These are phyloP conservation scores for Fusarium dimerum DNA, from an alignment of 2,329 filamentous ascomycete species.

Conservation along the genomic window DNA sequence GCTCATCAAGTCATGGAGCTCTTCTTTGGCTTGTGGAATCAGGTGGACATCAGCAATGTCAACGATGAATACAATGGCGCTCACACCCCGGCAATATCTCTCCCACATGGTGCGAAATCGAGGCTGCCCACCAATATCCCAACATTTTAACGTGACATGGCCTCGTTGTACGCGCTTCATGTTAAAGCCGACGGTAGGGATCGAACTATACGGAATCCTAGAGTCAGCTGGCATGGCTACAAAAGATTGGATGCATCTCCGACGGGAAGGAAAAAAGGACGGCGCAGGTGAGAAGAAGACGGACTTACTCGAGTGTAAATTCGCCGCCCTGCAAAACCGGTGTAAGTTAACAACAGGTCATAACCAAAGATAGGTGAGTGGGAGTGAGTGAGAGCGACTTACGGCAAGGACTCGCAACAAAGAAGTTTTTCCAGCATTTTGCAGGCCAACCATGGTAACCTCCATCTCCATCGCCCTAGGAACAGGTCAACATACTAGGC, in stretches of 20 bases:
- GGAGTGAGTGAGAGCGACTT: slow-evolving; percentile 45
- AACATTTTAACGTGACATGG: slow-evolving; percentile 98
- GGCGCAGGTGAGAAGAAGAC: slow-evolving; percentile 18
- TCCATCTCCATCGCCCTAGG: slow-evolving; percentile 98
- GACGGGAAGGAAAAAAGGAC: slow-evolving; percentile 1
- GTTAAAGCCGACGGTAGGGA: slow-evolving; percentile 98
- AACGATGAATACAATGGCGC: slow-evolving; percentile 97
- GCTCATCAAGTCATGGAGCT: slow-evolving; percentile 85
- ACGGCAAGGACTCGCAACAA: slow-evolving; percentile 92
- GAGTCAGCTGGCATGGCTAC: slow-evolving; percentile 37
- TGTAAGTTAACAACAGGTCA: slow-evolving; percentile 22
- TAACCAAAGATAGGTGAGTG: slow-evolving; percentile 3
- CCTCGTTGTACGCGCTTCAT: slow-evolving; percentile 98
- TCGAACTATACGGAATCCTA: slow-evolving; percentile 68
- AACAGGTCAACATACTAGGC: slow-evolving; percentile 26
- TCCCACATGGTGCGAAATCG: slow-evolving; percentile 99
- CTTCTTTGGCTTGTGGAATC: slow-evolving; percentile 83
- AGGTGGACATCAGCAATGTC: slow-evolving; percentile 86
- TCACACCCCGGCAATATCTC: slow-evolving; percentile 94
- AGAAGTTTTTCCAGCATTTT: slow-evolving; percentile 98
- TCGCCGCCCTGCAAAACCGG: slow-evolving; percentile 74
- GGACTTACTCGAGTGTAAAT: slow-evolving; percentile 93
- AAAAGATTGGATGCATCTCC: slow-evolving; percentile 1
- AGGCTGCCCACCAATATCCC: slow-evolving; percentile 97
- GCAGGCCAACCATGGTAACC: slow-evolving; percentile 97